A percentile compares a stretch with the other conserved stretches of the same genome.
Evolutionary conservation across 2,329 filamentous ascomycete genomes (phyloP).

Genomic region (Diaporthe capsici): DNA sequence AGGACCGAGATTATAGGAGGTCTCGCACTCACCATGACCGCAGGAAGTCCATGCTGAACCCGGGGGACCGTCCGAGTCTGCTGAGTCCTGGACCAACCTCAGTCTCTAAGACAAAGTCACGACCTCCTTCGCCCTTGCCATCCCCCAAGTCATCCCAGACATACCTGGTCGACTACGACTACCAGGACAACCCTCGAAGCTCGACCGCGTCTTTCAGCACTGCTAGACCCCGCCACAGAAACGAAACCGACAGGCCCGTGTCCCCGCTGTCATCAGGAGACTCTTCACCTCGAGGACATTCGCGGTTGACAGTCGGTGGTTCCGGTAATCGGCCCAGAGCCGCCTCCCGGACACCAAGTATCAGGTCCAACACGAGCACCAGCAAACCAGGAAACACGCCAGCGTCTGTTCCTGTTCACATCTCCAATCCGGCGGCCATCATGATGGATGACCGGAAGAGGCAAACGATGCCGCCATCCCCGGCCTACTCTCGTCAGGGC

Average conservation of each 20-base stretch:
- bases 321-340: constrained; percentile 38
- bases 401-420: not conserved
- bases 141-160: constrained; percentile 47
- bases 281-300: constrained; percentile 47
- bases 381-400: constrained; percentile 35
- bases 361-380: constrained; percentile 45
- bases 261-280: constrained; percentile 49
- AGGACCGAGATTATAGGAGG: constrained; percentile 49
- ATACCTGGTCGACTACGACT: constrained; percentile 21
- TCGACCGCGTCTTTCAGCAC: constrained; percentile 31
- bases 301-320: constrained; percentile 22
- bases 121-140: constrained; percentile 53
- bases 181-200: constrained; percentile 20
- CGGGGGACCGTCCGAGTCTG: constrained; percentile 50
- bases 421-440: constrained; percentile 21
- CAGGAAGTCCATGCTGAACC: constrained; percentile 53
- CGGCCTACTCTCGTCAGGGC: constrained; percentile 44
- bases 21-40: constrained; percentile 49
- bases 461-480: constrained; percentile 43
- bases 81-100: constrained; percentile 41
- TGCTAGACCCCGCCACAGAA: constrained; percentile 41
- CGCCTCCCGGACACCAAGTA: constrained; percentile 49
- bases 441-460: constrained; percentile 45
- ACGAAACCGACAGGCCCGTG: constrained; percentile 44
- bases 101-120: constrained; percentile 50